Evolutionary conservation across 108 stramenopile species (phyloP).

Genomic region (Discostella pseudostelligera): DNA sequence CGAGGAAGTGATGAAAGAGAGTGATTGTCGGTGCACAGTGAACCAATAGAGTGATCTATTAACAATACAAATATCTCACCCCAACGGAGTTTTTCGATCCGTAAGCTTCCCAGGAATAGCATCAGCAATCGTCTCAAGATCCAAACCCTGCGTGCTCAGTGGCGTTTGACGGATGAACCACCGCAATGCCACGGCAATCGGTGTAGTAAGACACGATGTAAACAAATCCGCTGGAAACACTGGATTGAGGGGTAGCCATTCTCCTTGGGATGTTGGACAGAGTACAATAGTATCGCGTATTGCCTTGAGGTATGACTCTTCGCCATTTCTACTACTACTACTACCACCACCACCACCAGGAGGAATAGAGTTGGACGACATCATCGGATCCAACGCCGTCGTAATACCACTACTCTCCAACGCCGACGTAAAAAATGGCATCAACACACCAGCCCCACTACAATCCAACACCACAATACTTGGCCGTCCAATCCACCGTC

Average conservation of each 20-base stretch:
- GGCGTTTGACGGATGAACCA: conserved; percentile 87
- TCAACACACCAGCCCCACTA: conserved; percentile 85
- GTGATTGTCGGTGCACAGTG: not conserved
- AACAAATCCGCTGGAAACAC: conserved; percentile 97
- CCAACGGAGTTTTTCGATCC: conserved; percentile 90
- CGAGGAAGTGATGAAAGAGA: not conserved
- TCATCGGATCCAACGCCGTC: conserved; percentile 12
- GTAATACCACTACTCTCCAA: conserved; percentile 38
- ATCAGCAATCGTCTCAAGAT: conserved; percentile 69
- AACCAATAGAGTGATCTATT: too few species aligned
- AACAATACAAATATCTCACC: too few species aligned
- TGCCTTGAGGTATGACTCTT: conserved; percentile 23
- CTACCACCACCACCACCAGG: conserved; percentile 12
- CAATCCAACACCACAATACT: conserved; percentile 94
- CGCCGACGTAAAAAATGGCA: conserved; percentile 80
- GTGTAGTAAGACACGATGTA: conserved; percentile 97
- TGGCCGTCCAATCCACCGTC: conserved; percentile 90
- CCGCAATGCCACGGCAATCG: conserved; percentile 94
- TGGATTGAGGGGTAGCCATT: conserved; percentile 93
- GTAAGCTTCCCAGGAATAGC: conserved; percentile 88
- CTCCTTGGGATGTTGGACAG: conserved; percentile 88
- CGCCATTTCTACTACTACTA: conserved; percentile 10
- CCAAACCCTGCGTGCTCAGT: conserved; percentile 53
- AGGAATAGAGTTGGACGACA: conserved; percentile 16
- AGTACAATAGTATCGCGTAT: conserved; percentile 94